Evolutionary conservation across 192 early-diverging fungal species (phyloP), one percentile per base, ranked within the genome.

Genomic region (Backusella psychrophila): DNA sequence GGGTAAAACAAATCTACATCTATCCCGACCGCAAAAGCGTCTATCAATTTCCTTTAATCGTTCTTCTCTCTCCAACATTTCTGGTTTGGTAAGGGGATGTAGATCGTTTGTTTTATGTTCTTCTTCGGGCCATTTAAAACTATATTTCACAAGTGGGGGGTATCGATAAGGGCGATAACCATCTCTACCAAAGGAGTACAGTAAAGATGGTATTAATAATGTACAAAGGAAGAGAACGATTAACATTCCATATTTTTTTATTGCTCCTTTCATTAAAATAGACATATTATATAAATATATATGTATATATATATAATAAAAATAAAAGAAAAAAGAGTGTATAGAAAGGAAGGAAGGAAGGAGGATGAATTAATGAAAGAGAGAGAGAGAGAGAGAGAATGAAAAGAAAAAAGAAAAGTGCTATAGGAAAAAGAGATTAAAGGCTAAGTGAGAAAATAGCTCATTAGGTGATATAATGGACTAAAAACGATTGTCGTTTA

Each of bases 1-100:
- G 19, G 82, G 82, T 33, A 83, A 65, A 12, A 83, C 15, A 72
- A 83, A 83, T 34, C 75, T 71, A 29, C 82, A 83, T 46, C 39
- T 66, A 34, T 76, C 78, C 0, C 38, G 36, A 7, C 78, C 76
- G 44, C 82, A 83, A 41, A 75, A 79, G 7, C 71, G 77, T 44
- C 56, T 59, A 63, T 82, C 73, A 8, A 82, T 78, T 41, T 38
- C 9, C 12, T 12, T 49, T 44, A 63, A 19, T 8, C 6, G 19
- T 15, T 74, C 39, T 63, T 53, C 38, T 36, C 36, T 46, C n/a
- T 44, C 31, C 69, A 34, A 42, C 4, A 38, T 38, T 35, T 21
- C n/a, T 39, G n/a, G 12, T 38, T 21, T 39, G 12, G 46, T 49
- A 49, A 39, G 38, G 21, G 41, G 11, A 29, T 41, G n/a, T 29